These are phyloP conservation scores for Luffa aegyptiaca DNA, from an alignment of 306 rosid species.

Conservation along the genomic window DNA sequence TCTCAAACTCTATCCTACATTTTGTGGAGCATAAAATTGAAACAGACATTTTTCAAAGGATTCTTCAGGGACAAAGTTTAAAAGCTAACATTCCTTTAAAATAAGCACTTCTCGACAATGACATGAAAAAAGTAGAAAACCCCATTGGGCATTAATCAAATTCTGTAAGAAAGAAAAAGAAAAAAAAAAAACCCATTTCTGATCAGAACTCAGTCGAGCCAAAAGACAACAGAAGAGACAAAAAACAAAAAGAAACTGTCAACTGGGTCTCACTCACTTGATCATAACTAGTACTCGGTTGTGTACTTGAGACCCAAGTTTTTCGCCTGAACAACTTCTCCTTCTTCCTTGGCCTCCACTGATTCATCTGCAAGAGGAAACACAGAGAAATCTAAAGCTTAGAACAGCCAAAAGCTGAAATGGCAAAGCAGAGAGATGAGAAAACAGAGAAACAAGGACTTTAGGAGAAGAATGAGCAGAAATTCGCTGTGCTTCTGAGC, in stretches of 20 bases:
- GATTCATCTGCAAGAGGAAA: not conserved
- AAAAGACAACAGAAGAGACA: not conserved
- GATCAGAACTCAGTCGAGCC: not conserved
- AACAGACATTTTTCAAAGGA: not conserved
- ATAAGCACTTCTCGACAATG: not conserved
- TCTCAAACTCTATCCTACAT: not conserved
- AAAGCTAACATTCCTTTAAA: not conserved
- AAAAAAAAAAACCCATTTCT: not conserved
- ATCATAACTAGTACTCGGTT: not conserved
- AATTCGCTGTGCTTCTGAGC: not conserved
- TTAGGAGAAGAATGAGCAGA: not conserved
- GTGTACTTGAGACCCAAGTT: not conserved
- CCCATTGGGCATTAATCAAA: not conserved
- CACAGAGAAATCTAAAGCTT: not conserved
- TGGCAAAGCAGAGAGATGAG: not conserved
- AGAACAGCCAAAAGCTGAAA: not conserved
- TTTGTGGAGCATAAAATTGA: not conserved
- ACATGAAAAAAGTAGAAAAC: not conserved
- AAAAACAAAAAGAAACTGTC: not conserved
- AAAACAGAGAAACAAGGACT: not conserved
- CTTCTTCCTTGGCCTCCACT: not conserved
- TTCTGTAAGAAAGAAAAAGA: not conserved
- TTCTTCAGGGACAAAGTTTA: not conserved
- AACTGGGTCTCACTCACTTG: slow-evolving; percentile 3
- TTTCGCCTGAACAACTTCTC: slow-evolving; percentile 1